Conservation (phyloP, 306 rosid genomes). For the Acmispon strigosus region DNA sequence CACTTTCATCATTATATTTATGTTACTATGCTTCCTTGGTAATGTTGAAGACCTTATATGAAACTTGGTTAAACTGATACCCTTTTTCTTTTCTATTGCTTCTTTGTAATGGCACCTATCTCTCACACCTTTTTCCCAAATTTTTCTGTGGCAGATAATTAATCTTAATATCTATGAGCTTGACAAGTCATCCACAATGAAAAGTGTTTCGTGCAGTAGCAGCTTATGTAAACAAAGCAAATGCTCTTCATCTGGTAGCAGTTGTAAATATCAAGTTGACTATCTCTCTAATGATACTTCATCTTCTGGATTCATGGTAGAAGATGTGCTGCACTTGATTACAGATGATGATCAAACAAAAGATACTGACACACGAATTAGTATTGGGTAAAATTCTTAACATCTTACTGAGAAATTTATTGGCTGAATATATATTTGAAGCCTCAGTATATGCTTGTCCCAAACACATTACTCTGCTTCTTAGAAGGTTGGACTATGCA, state of each 20-base stretch:
- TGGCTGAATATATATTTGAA: not conserved
- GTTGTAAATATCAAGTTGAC: slow-evolving; percentile 41
- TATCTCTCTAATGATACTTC: slow-evolving; percentile 62
- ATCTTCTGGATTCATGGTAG: slow-evolving; percentile 58
- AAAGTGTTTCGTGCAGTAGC: slow-evolving; percentile 48
- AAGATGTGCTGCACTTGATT: slow-evolving; percentile 69
- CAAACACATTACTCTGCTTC: not conserved
- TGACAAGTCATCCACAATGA: slow-evolving; percentile 53
- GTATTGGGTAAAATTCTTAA: slow-evolving; percentile 53
- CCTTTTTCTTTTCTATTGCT: not conserved
- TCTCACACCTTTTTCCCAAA: not conserved
- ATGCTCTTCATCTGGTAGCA: slow-evolving; percentile 43
- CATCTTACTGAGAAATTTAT: not conserved
- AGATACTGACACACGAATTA: slow-evolving; percentile 39
- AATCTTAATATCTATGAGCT: slow-evolving; percentile 57
- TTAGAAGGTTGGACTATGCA: not conserved
- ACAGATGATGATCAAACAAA: slow-evolving; percentile 43
- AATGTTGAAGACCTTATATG: not conserved
- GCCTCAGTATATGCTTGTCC: not conserved
- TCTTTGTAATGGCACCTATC: not conserved
- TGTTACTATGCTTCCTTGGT: not conserved
- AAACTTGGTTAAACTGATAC: not conserved
- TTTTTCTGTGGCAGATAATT: slow-evolving; percentile 29
- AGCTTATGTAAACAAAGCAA: slow-evolving; percentile 27
- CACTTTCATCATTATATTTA: not conserved